Percentiles rank a stretch among this genome's conserved stretches.
phyloP scores from a whole-genome alignment of 2,329 filamentous ascomycete genomes.

The Diaporthe sp. region DNA sequence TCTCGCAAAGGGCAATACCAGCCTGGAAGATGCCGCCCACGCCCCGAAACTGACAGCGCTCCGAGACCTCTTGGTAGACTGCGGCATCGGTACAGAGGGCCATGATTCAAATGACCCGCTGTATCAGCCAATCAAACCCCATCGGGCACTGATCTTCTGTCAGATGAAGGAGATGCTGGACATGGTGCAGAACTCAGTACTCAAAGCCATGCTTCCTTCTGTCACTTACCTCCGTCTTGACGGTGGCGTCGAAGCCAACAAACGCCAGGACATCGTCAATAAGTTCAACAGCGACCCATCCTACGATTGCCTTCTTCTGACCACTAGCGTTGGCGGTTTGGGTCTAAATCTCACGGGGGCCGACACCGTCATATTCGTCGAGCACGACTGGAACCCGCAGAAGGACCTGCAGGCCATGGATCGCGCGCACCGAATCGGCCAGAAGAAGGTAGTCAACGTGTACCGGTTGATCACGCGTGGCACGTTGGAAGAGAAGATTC shows the following conservation, averaged over 20 bases:
- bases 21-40: conserved; percentile 86
- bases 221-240: conserved; percentile 96
- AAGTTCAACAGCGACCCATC: conserved; percentile 98
- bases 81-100: conserved; percentile 88
- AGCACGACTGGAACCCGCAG: conserved; percentile 99
- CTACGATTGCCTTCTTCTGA: conserved; percentile 93
- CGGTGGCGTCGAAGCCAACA: conserved; percentile 90
- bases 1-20: conserved; percentile 83
- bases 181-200: conserved; percentile 95
- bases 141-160: conserved; percentile 96
- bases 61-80: conserved; percentile 95
- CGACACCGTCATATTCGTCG: conserved; percentile 98
- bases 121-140: conserved; percentile 90
- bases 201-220: conserved; percentile 90
- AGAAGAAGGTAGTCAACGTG: conserved; percentile 99
- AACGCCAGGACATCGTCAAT: conserved; percentile 97
- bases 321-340: conserved; percentile 93
- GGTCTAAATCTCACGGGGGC: conserved; percentile 96
- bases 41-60: conserved; percentile 94
- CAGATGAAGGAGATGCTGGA: conserved; percentile 99
- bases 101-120: conserved; percentile 70
- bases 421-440: conserved; percentile 95
- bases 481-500: conserved; percentile 97
- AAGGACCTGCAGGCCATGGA: conserved; percentile 99
- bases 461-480: conserved; percentile 96